These are phyloP conservation scores for Ensete glaucum DNA, from an alignment of 176 grass and related monocot genomes.

Conservation along the genomic window DNA sequence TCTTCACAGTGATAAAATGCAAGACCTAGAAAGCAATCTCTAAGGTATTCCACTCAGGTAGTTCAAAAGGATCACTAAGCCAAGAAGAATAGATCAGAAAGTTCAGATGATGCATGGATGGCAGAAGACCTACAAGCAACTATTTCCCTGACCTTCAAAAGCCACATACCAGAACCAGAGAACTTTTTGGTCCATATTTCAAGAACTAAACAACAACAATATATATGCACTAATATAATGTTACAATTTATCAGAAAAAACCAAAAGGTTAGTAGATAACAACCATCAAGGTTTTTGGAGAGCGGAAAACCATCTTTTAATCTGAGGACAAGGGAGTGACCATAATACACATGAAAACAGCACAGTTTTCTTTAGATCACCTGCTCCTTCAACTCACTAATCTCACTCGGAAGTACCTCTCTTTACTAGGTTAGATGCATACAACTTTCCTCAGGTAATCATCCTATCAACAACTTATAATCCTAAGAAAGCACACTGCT, in stretches of 20 bases:
- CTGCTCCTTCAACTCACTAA: neutral
- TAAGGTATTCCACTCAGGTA: too few species aligned
- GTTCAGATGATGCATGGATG: too few species aligned
- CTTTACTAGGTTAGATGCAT: neutral
- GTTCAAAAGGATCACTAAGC: too few species aligned
- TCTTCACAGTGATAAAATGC: neutral
- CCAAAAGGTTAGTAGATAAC: neutral
- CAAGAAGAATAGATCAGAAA: too few species aligned
- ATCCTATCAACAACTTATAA: constrained; percentile 13
- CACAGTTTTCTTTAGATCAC: too few species aligned
- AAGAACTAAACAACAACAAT: constrained; percentile 2
- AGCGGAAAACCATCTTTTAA: neutral
- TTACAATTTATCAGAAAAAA: constrained; percentile 5
- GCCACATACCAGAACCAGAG: neutral
- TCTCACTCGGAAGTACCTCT: neutral
- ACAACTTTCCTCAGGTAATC: neutral
- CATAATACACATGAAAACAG: neutral
- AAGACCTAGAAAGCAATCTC: too few species aligned
- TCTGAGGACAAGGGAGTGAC: neutral
- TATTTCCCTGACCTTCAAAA: too few species aligned
- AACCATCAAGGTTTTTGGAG: neutral
- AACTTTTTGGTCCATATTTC: neutral
- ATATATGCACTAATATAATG: constrained; percentile 1
- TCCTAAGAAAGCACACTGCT: constrained; percentile 27
- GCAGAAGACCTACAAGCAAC: neutral